phyloP scores from a whole-genome alignment of 2,329 filamentous ascomycete genomes.

The Ambrosiella xylebori region DNA sequence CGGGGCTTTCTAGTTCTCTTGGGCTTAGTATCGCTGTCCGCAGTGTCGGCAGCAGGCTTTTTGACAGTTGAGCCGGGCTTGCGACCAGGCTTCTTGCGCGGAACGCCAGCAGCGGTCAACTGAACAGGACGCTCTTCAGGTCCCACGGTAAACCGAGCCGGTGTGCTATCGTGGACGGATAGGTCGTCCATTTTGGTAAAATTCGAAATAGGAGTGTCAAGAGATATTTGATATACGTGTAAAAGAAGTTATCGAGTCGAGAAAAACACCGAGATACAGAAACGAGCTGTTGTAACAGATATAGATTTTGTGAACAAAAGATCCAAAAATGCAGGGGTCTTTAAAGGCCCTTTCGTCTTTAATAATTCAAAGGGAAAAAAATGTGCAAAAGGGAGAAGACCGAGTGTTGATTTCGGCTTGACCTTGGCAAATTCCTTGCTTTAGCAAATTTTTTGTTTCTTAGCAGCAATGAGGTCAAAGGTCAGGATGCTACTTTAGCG shows the following conservation, averaged over 20 bases:
- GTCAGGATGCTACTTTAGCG: no score
- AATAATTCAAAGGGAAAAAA: background rate
- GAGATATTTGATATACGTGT: background rate
- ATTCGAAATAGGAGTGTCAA: no score
- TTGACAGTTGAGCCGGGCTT: conserved; percentile 42
- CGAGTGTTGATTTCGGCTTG: background rate
- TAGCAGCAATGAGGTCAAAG: background rate
- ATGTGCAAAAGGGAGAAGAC: background rate
- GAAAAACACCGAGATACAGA: background rate
- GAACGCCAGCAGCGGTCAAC: conserved; percentile 39
- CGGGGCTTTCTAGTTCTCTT: conserved; percentile 32
- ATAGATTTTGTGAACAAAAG: conserved; percentile 5
- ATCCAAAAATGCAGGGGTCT: conserved; percentile 4
- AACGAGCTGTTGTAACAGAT: no score
- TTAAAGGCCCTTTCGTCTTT: background rate
- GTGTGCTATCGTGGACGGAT: conserved; percentile 23
- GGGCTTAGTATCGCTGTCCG: conserved; percentile 27
- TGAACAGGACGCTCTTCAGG: conserved; percentile 27
- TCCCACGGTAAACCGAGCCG: conserved; percentile 16
- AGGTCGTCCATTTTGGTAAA: conserved; percentile 24
- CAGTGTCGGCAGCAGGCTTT: conserved; percentile 24
- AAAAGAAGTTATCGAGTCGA: background rate
- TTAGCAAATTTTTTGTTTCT: background rate
- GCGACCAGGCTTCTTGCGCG: conserved; percentile 46
- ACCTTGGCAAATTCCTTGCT: background rate